phyloP scores from a whole-genome alignment of 75 land plant genomes.

The Pinus taeda region DNA sequence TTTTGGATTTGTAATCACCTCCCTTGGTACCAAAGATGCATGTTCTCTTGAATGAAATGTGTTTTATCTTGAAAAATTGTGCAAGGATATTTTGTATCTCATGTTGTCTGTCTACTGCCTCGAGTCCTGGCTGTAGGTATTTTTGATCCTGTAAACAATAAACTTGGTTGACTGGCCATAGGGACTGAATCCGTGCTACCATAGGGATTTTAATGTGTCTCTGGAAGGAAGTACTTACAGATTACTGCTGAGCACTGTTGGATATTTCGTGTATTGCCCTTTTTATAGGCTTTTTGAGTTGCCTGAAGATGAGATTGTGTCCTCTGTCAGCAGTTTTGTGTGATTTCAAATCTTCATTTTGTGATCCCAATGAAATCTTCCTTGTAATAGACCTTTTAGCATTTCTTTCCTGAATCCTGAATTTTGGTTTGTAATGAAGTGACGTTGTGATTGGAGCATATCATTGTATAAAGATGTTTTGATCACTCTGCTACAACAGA shows the following conservation, averaged over 20 bases:
- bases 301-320: neutral
- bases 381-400: neutral
- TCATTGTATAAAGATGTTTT: neutral
- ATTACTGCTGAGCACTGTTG: neutral
- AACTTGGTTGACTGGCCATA: too few species aligned
- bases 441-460: neutral
- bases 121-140: too few species aligned
- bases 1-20: neutral
- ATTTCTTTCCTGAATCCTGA: neutral
- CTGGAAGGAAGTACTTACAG: neutral
- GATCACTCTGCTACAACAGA: too few species aligned
- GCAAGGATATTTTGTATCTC: neutral
- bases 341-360: neutral
- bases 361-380: neutral
- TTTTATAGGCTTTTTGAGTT: neutral
- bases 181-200: too few species aligned
- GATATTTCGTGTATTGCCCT: neutral
- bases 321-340: neutral
- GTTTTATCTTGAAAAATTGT: neutral
- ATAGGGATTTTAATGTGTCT: too few species aligned
- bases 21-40: neutral
- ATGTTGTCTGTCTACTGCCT: neutral
- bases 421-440: neutral
- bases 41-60: neutral
- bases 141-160: too few species aligned